Conservation (phyloP, 2,329 filamentous ascomycete genomes). For the Apiospora sp. region DNA sequence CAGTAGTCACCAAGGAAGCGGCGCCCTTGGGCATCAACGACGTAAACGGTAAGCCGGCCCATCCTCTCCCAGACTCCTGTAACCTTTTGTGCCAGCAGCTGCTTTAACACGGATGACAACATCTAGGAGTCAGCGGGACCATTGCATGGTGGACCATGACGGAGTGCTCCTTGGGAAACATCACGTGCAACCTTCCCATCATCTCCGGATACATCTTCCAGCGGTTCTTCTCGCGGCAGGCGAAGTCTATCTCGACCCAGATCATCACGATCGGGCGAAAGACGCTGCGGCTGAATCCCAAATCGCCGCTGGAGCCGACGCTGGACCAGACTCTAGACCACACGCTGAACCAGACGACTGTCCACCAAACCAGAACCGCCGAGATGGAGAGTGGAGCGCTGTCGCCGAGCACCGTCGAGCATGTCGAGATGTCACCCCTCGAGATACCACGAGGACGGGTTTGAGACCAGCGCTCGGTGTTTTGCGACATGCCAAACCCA, state of each 20-base stretch:
- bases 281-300: not conserved
- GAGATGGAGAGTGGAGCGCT: not conserved
- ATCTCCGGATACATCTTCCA: slow-evolving; percentile 12
- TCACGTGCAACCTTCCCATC: slow-evolving; percentile 13
- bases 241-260: not conserved
- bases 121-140: not conserved
- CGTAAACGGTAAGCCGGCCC: not conserved
- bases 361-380: not conserved
- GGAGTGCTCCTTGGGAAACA: slow-evolving; percentile 1
- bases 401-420: not conserved
- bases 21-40: not conserved
- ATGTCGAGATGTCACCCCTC: not conserved
- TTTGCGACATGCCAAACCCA: not conserved
- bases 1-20: not conserved
- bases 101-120: not conserved
- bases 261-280: not conserved
- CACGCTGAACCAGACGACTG: not conserved
- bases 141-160: slow-evolving; percentile 7
- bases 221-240: not conserved
- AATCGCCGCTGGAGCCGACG: not conserved
- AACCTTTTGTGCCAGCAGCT: not conserved
- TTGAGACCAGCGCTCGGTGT: not conserved
- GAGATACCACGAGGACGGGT: not conserved
- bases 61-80: not conserved
- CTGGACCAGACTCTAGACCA: not conserved